Evolutionary conservation across 345 rosid species (phyloP), one percentile per base, ranked within the genome.

Genomic region (Rhodamnia rubescens): DNA sequence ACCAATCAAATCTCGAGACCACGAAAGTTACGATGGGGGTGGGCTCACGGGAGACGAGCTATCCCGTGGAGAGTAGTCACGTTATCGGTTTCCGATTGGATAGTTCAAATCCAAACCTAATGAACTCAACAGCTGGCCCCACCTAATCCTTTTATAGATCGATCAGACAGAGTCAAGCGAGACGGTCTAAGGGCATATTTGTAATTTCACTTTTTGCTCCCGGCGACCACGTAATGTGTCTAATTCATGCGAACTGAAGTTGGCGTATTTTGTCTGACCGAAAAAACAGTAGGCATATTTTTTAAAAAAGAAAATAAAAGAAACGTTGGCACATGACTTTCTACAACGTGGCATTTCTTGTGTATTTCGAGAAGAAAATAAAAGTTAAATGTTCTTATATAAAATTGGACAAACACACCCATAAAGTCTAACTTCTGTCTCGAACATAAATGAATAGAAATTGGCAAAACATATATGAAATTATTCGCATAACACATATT

Each of bases 401-500:
- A 11, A 50, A 11, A 50, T 50, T 10, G 4, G 3, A 50, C 4
- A 50, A 27, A 27, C 14, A 0, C 36, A 27, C 10, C 7, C 0
- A 50, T 50, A 1, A 13, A 59, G 7, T 59, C 0, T 14, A 13
- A 59, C 8, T 59, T 3, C 18, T 12, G 18, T n/a, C 3, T n/a
- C 3, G 18, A 6, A 58, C 18, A 12, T 58, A 12, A n/a, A 59
- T 1, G 27, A 13, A n/a, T 4, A 11, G 18, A 0, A 13, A 59
- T 13, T 59, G 3, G 8, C 32, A n/a, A 13, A 59, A 13, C 7
- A 0, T 3, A n/a, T 27, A 7, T 27, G 1, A 0, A n/a, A 13
- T 59, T 29, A 12, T 58, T 58, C 2, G 4, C 0, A 1, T n/a
- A 15, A 12, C 2, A 0, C 12, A 0, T 15, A 2, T 58, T 1